A percentile compares a stretch with the other conserved stretches of the same genome.
phyloP scores from a whole-genome alignment of 129 eudicot genomes.

The Helianthus annuus region HanXRQr2.0-SUNRISE NC_035446.2:132384091-132384590 shows the following conservation, averaged over 20 bases:
- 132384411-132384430: background rate
- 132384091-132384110: too few relatives aligned
- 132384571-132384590: background rate
- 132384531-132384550: background rate
- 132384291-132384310: slow-evolving; percentile 12
- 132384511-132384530: background rate
- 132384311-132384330: slow-evolving; percentile 21
- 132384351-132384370: background rate
- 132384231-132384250: slow-evolving; percentile 33
- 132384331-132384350: slow-evolving; percentile 4
- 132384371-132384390: too few relatives aligned
- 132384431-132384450: background rate
- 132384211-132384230: slow-evolving; percentile 15
- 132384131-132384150: too few relatives aligned
- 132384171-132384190: background rate
- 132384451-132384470: background rate
- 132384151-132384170: too few relatives aligned
- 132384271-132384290: slow-evolving; percentile 16
- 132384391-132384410: background rate
- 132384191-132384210: slow-evolving; percentile 3
- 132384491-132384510: too few relatives aligned
- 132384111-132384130: too few relatives aligned
- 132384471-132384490: background rate
- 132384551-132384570: background rate
- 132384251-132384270: background rate